Evolutionary conservation across 2,329 filamentous ascomycete species (phyloP).

Genomic region (Rhinocladiella mackenziei): DNA sequence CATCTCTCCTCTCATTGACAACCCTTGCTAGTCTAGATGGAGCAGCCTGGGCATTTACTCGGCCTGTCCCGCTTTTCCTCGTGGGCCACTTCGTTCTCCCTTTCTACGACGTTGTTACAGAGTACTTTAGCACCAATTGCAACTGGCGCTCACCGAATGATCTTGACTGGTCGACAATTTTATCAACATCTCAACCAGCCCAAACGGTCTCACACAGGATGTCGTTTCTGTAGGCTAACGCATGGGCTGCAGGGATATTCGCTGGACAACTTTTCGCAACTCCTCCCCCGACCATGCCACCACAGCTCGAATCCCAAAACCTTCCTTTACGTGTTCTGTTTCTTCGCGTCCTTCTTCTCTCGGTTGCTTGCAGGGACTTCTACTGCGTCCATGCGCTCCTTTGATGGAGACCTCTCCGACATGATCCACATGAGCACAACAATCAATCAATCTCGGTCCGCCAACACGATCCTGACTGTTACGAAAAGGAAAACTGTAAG

Average conservation of each 20-base stretch:
- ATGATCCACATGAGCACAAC: neutral
- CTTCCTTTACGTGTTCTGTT: no score
- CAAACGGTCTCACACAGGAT: neutral
- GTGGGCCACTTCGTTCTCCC: no score
- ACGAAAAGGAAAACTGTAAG: neutral
- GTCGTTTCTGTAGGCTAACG: conserved; percentile 8
- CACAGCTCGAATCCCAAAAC: no score
- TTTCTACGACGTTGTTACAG: no score
- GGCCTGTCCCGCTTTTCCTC: no score
- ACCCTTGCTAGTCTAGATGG: no score
- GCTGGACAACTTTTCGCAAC: no score
- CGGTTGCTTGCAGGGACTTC: conserved; percentile 11
- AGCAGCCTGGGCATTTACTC: no score
- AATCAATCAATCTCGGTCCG: neutral
- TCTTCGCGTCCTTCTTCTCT: conserved; percentile 11
- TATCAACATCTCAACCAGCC: conserved; percentile 6
- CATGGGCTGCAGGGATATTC: conserved; percentile 9
- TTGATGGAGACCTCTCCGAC: neutral
- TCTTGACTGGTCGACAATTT: neutral
- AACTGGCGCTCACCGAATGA: no score
- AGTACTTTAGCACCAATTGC: no score
- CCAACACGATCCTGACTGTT: neutral
- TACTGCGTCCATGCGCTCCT: conserved; percentile 3
- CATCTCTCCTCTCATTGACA: no score
- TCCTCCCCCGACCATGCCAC: no score